Evolutionary conservation across 352 stramenopile genomes (phyloP).

Genomic region (Thraustochytrium sp.): DNA sequence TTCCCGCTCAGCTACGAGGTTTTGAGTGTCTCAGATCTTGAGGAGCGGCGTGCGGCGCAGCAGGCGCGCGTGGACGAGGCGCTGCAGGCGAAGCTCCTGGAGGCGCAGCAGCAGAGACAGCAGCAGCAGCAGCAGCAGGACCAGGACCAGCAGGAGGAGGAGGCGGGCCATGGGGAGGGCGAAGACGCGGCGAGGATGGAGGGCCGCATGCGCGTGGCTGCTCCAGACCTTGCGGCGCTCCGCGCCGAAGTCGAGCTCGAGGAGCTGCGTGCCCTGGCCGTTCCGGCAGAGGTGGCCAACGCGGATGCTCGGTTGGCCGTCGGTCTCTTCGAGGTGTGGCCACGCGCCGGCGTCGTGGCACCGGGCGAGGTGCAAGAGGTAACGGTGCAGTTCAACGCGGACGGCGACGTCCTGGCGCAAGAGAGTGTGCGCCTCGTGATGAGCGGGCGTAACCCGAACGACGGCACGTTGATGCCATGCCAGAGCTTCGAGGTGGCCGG

Average conservation of each 20-base stretch:
- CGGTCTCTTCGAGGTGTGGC: not conserved
- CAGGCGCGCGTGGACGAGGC: constrained; percentile 2
- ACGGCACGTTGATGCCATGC: constrained; percentile 50
- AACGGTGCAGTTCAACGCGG: constrained; percentile 72
- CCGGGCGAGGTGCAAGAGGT: constrained; percentile 67
- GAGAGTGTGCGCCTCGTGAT: constrained; percentile 67
- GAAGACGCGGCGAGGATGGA: no score
- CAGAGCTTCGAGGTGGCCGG: constrained; percentile 73
- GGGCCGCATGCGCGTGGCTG: no score
- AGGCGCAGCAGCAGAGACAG: not conserved
- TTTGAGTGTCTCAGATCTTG: constrained; percentile 4
- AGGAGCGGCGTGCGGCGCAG: not conserved
- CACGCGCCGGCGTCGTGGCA: constrained; percentile 61
- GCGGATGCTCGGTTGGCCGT: not conserved
- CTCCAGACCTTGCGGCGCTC: not conserved
- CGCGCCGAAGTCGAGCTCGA: not conserved
- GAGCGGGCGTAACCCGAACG: constrained; percentile 64
- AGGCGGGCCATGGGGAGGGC: no score
- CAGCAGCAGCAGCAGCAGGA: not conserved
- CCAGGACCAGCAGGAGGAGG: not conserved
- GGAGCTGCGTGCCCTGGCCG: not conserved
- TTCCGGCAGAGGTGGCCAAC: not conserved
- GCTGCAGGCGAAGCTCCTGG: constrained; percentile 12
- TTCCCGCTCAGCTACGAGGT: constrained; percentile 83
- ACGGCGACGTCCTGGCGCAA: constrained; percentile 64